These are phyloP conservation scores for Nevesoporus exiguus DNA, from an alignment of 768 basidiomycete genomes.

Conservation along the genomic window DNA sequence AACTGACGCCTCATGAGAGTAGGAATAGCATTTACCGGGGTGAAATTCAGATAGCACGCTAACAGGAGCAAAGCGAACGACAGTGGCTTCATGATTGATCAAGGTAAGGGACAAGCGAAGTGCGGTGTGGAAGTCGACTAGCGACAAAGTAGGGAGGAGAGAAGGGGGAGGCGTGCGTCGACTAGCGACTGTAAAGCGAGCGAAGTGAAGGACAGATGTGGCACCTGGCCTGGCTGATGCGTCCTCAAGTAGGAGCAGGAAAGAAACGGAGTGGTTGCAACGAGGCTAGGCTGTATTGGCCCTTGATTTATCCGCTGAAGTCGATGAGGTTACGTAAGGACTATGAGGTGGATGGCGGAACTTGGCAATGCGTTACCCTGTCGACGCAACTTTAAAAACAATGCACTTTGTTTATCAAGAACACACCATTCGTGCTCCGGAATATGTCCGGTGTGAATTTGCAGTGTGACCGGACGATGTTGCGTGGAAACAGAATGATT, in stretches of 20 bases:
- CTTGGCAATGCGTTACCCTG: slow-evolving; percentile 21
- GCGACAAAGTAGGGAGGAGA: slow-evolving; percentile 1
- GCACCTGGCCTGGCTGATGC: slow-evolving; percentile 20
- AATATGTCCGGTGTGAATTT: slow-evolving; percentile 1
- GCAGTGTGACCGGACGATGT: neutral
- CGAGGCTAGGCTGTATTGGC: neutral
- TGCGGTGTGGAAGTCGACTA: slow-evolving; percentile 9
- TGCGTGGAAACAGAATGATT: slow-evolving; percentile 17
- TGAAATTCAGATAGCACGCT: slow-evolving; percentile 45
- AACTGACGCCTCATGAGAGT: slow-evolving; percentile 9
- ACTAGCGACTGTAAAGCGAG: slow-evolving; percentile 16
- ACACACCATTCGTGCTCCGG: neutral
- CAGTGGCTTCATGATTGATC: slow-evolving; percentile 49
- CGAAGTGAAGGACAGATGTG: slow-evolving; percentile 8
- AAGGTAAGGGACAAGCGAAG: neutral
- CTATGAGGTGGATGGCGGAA: neutral
- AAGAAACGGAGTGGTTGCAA: neutral
- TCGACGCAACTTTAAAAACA: slow-evolving; percentile 9
- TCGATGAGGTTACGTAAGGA: slow-evolving; percentile 15
- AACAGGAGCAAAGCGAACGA: slow-evolving; percentile 49
- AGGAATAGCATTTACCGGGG: slow-evolving; percentile 32
- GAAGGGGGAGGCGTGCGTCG: slow-evolving; percentile 5
- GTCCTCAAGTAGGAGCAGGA: neutral
- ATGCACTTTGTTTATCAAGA: neutral
- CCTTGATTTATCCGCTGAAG: neutral